phyloP scores from a whole-genome alignment of 306 rosid species.

The Vigna radiata region DNA sequence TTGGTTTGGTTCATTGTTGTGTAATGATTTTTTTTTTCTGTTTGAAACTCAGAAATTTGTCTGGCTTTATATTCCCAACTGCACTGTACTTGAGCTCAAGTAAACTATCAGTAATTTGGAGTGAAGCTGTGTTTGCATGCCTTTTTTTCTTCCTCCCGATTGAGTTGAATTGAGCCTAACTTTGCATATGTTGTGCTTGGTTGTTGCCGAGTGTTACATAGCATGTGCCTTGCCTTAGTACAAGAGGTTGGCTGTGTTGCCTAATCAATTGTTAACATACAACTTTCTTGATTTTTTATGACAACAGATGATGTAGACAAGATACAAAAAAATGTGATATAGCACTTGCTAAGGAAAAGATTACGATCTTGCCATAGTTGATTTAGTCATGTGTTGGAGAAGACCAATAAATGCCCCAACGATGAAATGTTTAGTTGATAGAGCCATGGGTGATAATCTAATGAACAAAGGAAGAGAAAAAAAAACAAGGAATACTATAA shows the following conservation, averaged over 20 bases:
- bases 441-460: neutral
- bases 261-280: neutral
- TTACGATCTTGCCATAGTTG: neutral
- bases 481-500: neutral
- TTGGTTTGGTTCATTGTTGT: neutral
- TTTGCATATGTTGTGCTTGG: neutral
- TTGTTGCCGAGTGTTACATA: neutral
- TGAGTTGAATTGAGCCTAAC: slow-evolving; percentile 13
- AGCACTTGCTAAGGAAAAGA: neutral
- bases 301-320: neutral
- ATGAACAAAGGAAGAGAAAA: neutral
- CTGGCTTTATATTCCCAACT: slow-evolving; percentile 1
- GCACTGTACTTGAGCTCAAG: neutral
- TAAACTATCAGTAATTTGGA: neutral
- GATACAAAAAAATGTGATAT: neutral
- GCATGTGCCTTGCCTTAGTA: neutral
- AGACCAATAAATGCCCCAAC: neutral
- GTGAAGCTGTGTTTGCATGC: slow-evolving; percentile 5
- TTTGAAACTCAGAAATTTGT: neutral
- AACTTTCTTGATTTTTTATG: neutral
- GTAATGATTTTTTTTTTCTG: slow-evolving; percentile 15
- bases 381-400: neutral
- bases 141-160: neutral
- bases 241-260: neutral
- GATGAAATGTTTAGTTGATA: neutral